Conservation (phyloP, 2,329 filamentous ascomycete genomes). For the Exophiala sp. region DNA sequence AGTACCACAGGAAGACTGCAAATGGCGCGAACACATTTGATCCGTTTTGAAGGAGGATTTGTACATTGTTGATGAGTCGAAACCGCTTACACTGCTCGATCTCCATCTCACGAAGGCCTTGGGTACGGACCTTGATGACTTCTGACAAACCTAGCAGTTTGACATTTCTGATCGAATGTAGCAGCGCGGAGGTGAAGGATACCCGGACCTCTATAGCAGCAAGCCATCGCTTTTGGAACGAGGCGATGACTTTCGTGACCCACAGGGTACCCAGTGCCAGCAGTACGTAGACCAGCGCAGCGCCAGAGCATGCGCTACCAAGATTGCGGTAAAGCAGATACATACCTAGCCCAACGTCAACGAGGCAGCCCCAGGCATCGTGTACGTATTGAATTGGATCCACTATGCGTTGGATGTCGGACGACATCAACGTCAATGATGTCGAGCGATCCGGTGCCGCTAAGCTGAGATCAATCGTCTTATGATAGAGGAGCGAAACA, state of each 20-base stretch:
- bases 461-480: slow-evolving; percentile 38
- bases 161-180: slow-evolving; percentile 51
- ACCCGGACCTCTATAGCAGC: slow-evolving; percentile 50
- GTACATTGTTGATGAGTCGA: slow-evolving; percentile 29
- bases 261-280: slow-evolving; percentile 12
- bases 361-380: slow-evolving; percentile 44
- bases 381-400: slow-evolving; percentile 42
- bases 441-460: slow-evolving; percentile 36
- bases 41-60: slow-evolving; percentile 17
- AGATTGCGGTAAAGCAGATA: slow-evolving; percentile 42
- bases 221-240: slow-evolving; percentile 46
- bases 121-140: slow-evolving; percentile 38
- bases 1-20: slow-evolving; percentile 21
- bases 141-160: slow-evolving; percentile 50
- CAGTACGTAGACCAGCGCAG: slow-evolving; percentile 36
- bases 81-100: slow-evolving; percentile 41
- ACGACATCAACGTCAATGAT: slow-evolving; percentile 47
- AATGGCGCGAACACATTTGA: slow-evolving; percentile 20
- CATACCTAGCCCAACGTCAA: slow-evolving; percentile 46
- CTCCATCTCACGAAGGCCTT: slow-evolving; percentile 40
- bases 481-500: slow-evolving; percentile 51
- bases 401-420: slow-evolving; percentile 42
- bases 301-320: slow-evolving; percentile 44
- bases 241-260: slow-evolving; percentile 31
- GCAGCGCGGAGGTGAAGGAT: slow-evolving; percentile 46